Evolutionary conservation across 2,329 filamentous ascomycete species (phyloP).

Genomic region (Fragosphaeria purpurea): DNA sequence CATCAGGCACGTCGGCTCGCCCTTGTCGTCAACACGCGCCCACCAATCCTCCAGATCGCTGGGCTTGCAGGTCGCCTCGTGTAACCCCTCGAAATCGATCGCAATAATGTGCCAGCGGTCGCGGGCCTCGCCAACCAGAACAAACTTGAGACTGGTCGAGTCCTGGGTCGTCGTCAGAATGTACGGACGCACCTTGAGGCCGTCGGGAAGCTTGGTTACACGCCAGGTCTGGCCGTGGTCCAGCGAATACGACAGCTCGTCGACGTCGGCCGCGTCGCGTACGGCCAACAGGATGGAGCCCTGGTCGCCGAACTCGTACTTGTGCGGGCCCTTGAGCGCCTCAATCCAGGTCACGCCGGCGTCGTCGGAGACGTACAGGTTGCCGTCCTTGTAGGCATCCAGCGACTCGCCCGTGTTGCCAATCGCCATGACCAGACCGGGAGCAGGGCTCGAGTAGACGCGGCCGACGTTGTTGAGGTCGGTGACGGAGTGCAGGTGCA

Average conservation of each 20-base stretch:
- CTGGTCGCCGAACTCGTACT: constrained; percentile 93
- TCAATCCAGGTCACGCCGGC: constrained; percentile 77
- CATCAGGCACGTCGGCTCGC: constrained; percentile 84
- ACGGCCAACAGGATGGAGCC: constrained; percentile 82
- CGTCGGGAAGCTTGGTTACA: constrained; percentile 54
- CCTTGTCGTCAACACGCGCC: constrained; percentile 70
- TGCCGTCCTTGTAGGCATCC: constrained; percentile 59
- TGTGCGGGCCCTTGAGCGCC: constrained; percentile 70
- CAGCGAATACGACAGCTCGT: constrained; percentile 63
- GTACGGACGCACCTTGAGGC: constrained; percentile 57
- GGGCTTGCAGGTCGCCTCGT: constrained; percentile 68
- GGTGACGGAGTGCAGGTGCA: constrained; percentile 91
- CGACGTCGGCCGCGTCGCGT: constrained; percentile 56
- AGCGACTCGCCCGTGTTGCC: constrained; percentile 78
- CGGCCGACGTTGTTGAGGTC: constrained; percentile 71
- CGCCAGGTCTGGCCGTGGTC: constrained; percentile 85
- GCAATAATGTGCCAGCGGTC: constrained; percentile 56
- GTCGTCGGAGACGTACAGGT: constrained; percentile 83
- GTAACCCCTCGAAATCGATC: constrained; percentile 73
- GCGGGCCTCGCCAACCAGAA: constrained; percentile 57
- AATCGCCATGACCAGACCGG: constrained; percentile 86
- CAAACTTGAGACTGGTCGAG: constrained; percentile 84
- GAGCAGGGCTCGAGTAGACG: constrained; percentile 87
- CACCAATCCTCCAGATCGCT: constrained; percentile 82
- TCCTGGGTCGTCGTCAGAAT: constrained; percentile 83